These are phyloP conservation scores for Lactarius evosmus DNA, from an alignment of 768 basidiomycete genomes.

Conservation along the genomic window DNA sequence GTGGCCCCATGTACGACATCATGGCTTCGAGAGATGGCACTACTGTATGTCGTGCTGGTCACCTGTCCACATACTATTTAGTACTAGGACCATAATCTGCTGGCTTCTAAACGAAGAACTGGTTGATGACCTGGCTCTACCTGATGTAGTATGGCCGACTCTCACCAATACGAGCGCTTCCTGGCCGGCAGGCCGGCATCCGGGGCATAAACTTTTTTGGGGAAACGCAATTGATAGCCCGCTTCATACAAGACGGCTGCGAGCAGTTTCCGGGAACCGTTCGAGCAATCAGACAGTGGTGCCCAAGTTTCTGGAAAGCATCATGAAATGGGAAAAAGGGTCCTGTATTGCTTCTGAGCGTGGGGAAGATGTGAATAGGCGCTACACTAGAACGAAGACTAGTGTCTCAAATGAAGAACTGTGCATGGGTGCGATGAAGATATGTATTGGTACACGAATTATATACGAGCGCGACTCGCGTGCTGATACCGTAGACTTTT, in stretches of 20 bases:
- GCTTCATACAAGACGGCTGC: background rate
- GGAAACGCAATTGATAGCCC: background rate
- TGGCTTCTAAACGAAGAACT: background rate
- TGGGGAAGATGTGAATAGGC: background rate
- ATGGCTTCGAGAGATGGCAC: too few relatives aligned
- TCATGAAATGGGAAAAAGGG: background rate
- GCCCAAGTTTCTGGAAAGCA: background rate
- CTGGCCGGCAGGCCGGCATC: background rate
- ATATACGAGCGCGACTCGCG: background rate
- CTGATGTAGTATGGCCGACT: background rate
- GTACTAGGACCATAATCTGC: background rate
- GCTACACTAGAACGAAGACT: background rate
- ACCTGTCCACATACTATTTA: background rate
- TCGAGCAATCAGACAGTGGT: background rate
- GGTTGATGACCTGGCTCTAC: background rate
- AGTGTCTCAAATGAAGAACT: background rate
- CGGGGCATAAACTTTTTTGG: background rate
- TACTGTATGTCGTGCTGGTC: background rate
- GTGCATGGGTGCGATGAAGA: constrained; percentile 5
- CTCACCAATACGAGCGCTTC: background rate
- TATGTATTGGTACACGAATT: background rate
- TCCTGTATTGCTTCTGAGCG: background rate
- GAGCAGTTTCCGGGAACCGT: background rate
- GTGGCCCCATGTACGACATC: background rate
- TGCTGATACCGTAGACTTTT: constrained; percentile 13